Conservation (phyloP, 1,284 basidiomycete genomes). For the Pseudozyma sp. region DNA sequence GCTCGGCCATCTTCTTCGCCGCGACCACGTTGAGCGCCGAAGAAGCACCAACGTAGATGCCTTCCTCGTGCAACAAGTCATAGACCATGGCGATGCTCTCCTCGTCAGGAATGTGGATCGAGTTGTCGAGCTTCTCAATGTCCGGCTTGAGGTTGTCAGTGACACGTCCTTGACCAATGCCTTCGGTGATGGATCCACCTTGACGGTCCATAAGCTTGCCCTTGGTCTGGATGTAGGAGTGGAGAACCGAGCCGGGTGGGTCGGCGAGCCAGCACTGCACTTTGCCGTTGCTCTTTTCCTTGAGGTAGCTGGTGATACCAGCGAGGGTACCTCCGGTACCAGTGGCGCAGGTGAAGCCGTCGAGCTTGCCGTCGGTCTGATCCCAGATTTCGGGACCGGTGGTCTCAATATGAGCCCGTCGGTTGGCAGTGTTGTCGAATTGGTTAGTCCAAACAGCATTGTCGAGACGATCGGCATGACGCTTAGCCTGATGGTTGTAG, state of each 20-base stretch:
- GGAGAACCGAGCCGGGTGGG: constrained; percentile 92
- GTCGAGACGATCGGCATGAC: constrained; percentile 82
- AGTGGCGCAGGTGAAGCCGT: constrained; percentile 92
- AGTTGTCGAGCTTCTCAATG: constrained; percentile 80
- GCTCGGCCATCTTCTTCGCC: constrained; percentile 86
- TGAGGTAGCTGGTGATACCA: constrained; percentile 85
- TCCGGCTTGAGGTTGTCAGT: constrained; percentile 93
- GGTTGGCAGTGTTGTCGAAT: constrained; percentile 93
- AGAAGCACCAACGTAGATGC: constrained; percentile 95
- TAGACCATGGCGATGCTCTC: constrained; percentile 95
- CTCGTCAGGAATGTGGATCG: constrained; percentile 86
- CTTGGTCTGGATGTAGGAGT: constrained; percentile 85
- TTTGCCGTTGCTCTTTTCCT: constrained; percentile 83
- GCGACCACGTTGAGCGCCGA: constrained; percentile 96
- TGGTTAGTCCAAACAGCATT: constrained; percentile 99
- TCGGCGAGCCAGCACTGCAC: constrained; percentile 95
- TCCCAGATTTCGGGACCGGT: constrained; percentile 98
- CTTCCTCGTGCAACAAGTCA: constrained; percentile 89
- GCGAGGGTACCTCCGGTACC: constrained; percentile 97
- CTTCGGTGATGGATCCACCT: constrained; percentile 92
- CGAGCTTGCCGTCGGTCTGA: constrained; percentile 82
- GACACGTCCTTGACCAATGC: constrained; percentile 96
- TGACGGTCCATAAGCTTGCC: constrained; percentile 81
- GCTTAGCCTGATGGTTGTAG: constrained; percentile 97
- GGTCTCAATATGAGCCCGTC: constrained; percentile 85